Percentiles rank a stretch among this genome's conserved stretches.
phyloP scores from a whole-genome alignment of 2,329 filamentous ascomycete genomes.

The Hypocreales sp. region DNA sequence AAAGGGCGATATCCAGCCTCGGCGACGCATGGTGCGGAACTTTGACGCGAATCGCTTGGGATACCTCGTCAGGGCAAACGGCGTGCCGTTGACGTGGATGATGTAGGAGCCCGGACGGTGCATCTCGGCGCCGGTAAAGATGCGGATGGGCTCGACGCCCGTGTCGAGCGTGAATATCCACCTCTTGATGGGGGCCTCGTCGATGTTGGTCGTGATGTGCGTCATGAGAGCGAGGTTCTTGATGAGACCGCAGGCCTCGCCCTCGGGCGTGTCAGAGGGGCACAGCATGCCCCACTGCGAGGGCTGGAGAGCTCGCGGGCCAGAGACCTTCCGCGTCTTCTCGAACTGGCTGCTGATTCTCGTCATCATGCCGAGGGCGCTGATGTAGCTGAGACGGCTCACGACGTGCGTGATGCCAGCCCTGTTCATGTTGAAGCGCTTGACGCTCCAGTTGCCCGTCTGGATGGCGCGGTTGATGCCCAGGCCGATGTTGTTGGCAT shows the following conservation, averaged over 20 bases:
- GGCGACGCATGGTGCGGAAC: slow-evolving; percentile 76
- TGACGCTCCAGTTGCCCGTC: slow-evolving; percentile 94
- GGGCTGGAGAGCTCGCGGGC: slow-evolving; percentile 86
- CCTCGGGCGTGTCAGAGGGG: slow-evolving; percentile 93
- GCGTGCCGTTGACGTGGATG: slow-evolving; percentile 91
- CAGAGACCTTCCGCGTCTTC: slow-evolving; percentile 92
- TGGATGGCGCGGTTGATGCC: slow-evolving; percentile 94
- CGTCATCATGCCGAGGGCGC: slow-evolving; percentile 98
- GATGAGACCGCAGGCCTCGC: slow-evolving; percentile 92
- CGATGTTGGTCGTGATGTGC: slow-evolving; percentile 93
- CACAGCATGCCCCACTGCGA: slow-evolving; percentile 99
- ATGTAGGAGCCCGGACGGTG: slow-evolving; percentile 74
- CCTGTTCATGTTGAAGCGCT: slow-evolving; percentile 97
- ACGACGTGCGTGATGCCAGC: slow-evolving; percentile 94
- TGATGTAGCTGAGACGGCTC: slow-evolving; percentile 90
- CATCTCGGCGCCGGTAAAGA: slow-evolving; percentile 64
- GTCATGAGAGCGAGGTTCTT: slow-evolving; percentile 99
- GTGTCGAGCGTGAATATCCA: slow-evolving; percentile 78
- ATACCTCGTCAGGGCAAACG: slow-evolving; percentile 70
- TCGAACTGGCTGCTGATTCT: slow-evolving; percentile 97
- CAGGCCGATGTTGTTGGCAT: slow-evolving; percentile 74
- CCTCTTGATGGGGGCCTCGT: slow-evolving; percentile 77
- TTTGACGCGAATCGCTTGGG: slow-evolving; percentile 75
- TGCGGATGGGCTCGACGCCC: slow-evolving; percentile 62
- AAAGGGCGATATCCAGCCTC: slow-evolving; percentile 87